Evolutionary conservation across 441 rosid genomes (phyloP), one percentile per base, ranked within the genome.

Genomic region (Jatropha podagrica): DNA sequence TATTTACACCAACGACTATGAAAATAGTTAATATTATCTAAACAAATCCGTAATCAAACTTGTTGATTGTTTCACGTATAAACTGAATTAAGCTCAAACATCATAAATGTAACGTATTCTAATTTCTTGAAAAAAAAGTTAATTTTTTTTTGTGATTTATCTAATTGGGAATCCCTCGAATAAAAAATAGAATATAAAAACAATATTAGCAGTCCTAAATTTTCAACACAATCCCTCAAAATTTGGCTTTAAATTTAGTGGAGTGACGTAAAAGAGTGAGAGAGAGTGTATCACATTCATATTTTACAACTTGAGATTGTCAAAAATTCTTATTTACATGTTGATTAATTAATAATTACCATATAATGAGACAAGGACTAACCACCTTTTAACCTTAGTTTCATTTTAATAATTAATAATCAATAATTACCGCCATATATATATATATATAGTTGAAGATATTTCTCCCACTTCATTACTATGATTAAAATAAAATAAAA

Each of bases 171-270:
- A 32, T 32, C 32, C 0, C 32, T 32, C 2, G 32, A 32, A 32
- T 32, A 32, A 32, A 32, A 32, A 32, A 46, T 48, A 48, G 10
- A 48, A 48, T 48, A 12, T 0, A 10, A 52, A 52, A 4, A 17
- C 15, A 54, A 54, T 14, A 2, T 52, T 54, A 12, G 58, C 1
- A 54, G 26, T 49, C 42, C 56, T 62, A 61, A 40, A 52, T 49
- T 79, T 79, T 80, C 82, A 76, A 69, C 65, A 65, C 74, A 63
- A 20, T 37, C 77, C 84, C 88, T 76, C 17, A 59, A 85, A 48
- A 69, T 79, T 12, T 62, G 84, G 88, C 86, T 77, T 83, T 81
- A 76, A 52, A 46, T 52, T 55, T 59, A 73, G 79, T 76, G 80
- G 80, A 73, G 20, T 77, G 87, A 77, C 77, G 76, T 79, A 17